phyloP scores from a whole-genome alignment of 31 red algal species.

The Endocladia muricata region DNA sequence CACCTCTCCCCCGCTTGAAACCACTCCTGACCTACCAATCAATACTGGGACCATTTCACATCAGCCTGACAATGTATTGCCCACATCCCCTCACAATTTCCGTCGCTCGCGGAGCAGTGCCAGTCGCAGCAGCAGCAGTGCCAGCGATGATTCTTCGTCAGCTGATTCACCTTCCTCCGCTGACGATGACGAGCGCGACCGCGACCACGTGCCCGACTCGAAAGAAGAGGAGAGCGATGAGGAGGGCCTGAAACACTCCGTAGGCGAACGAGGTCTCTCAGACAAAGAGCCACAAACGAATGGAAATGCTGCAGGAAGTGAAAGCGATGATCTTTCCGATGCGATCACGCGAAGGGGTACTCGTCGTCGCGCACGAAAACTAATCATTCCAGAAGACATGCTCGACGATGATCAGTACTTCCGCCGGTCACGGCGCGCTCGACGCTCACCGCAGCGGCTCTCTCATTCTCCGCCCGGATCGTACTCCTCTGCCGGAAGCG shows the following conservation, averaged over 20 bases:
- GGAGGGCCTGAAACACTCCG: not conserved
- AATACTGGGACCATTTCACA: not conserved
- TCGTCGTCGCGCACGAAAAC: constrained; percentile 9
- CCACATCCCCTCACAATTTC: not conserved
- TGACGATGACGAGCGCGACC: constrained; percentile 10
- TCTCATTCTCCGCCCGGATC: constrained; percentile 47
- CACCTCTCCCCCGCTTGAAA: not conserved
- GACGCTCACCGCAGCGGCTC: constrained; percentile 43
- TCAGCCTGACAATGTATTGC: not conserved
- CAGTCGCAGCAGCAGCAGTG: not conserved
- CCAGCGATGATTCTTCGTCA: not conserved
- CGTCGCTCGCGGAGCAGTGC: not conserved
- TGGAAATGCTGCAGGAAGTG: constrained; percentile 29
- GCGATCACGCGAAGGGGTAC: constrained; percentile 20
- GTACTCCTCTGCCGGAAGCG: constrained; percentile 29
- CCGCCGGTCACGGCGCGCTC: constrained; percentile 62
- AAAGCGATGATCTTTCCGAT: constrained; percentile 33
- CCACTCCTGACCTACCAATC: not conserved
- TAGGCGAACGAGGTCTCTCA: not conserved
- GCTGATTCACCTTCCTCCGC: not conserved
- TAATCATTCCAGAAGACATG: constrained; percentile 68
- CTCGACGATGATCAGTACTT: constrained; percentile 52
- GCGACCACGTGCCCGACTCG: not conserved
- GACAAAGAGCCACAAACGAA: not conserved
- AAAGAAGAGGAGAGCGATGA: not conserved